Evolutionary conservation across 257 asterid species (phyloP), one percentile per base, ranked within the genome.

Genomic region (Solanum sejunctum): DNA sequence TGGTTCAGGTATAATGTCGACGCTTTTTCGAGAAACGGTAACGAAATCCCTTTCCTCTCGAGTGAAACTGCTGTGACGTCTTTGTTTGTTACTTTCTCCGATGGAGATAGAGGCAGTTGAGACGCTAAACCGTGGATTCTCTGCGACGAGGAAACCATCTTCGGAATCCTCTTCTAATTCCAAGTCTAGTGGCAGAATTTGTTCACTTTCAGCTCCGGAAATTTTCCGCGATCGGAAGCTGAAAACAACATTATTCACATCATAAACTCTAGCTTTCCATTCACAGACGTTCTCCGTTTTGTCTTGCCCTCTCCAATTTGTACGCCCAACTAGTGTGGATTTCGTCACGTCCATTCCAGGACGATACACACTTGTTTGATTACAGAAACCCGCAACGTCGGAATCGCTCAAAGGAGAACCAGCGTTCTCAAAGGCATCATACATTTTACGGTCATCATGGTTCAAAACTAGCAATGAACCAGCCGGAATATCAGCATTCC

Each of bases 281-380:
- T 91, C 93, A 2, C 98, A 97, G 3, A 97, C 94, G 11, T 12
- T 94, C 56, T 97, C 99, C 20, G 64, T 86, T 84, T 97, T 97
- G 81, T 93, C 98, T 78, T 94, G 97, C 61, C 94, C 89, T 81
- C 98, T 91, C 99, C 99, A 97, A 86, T 97, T 97, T 23, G 95
- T 97, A 8, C 98, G 94, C 84, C 97, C 85, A 67, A 95, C 80
- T 20, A 97, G 87, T 83, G 92, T 95, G 17, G 99, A 98, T 82
- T 85, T 93, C 0, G 99, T 95, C 47, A 97, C 99, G 86, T 97
- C 99, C 95, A 95, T 93, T 64, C 99, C 99, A 0, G 99, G 98
- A 4, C 99, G 93, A 72, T 95, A 91, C 11, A 96, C 95, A 85
- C 97, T 95, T 39, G 97, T 96, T 85, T 93, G 98, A 12, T 91